Conservation (phyloP, 768 basidiomycete species). For the Russula vinacea region DNA sequence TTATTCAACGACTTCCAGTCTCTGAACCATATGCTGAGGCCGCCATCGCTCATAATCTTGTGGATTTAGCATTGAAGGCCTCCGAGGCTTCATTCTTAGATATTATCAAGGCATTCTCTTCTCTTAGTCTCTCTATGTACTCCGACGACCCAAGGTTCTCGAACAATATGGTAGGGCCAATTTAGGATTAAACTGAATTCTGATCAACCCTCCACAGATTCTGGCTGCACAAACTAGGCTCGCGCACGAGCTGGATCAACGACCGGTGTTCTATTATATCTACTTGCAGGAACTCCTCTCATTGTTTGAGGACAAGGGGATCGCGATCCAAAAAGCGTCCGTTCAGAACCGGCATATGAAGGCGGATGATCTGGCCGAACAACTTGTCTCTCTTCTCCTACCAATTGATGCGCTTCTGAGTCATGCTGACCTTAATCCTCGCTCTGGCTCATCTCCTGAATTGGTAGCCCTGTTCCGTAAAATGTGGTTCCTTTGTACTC, state of each 20-base stretch:
- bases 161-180: conserved; percentile 71
- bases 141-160: conserved; percentile 85
- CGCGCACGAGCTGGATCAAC: conserved; percentile 69
- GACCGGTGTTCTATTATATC: conserved; percentile 72
- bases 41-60: conserved; percentile 86
- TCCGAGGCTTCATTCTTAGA: conserved; percentile 77
- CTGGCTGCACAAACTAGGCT: conserved; percentile 88
- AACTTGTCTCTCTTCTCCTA: conserved; percentile 81
- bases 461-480: conserved; percentile 81
- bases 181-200: neutral
- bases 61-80: conserved; percentile 80
- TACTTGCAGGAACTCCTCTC: conserved; percentile 84
- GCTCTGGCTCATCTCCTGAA: conserved; percentile 51
- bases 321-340: conserved; percentile 81
- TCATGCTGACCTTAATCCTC: conserved; percentile 65
- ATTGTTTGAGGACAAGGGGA: conserved; percentile 86
- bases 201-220: conserved; percentile 47
- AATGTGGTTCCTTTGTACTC: conserved; percentile 89
- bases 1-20: conserved; percentile 79
- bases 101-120: conserved; percentile 78
- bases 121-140: conserved; percentile 82
- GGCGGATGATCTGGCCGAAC: conserved; percentile 80
- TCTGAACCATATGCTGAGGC: conserved; percentile 89
- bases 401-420: conserved; percentile 86
- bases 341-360: conserved; percentile 63